Base-by-base conservation (phyloP, 140 eudicot species). In the Stevia rebaudiana region DNA sequence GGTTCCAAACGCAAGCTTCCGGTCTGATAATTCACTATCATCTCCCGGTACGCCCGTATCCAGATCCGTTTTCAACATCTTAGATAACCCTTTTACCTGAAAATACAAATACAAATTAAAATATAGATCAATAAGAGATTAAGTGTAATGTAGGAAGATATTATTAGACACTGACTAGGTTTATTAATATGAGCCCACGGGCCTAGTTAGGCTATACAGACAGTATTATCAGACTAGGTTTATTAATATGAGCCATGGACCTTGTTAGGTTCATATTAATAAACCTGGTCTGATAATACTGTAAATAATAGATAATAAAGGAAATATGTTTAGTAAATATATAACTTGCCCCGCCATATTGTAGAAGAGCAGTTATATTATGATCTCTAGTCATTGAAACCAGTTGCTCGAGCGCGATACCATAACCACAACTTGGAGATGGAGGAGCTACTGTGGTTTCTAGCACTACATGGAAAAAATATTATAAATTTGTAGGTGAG, bases 311-410 rank as follows among this genome's bases (percentile, higher is more conserved):
- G 11, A 5, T 0, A 36, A 6, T 28, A 12, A 55, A 69, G 8
- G 28, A 49, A 50, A 11, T 15, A 40, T 62, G 57, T 35, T 41
- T 28, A 39, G 15, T 36, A 22, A 1, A 11, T 46, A 44, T 3
- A 46, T 35, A 58, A 79, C 98, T 84, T 83, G 65, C 98, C 84
- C 96, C 98, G 71, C 96, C 95, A 75, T 81, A 85, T 61, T 92
- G 87, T 52, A 81, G 76, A 33, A 92, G 80, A 25, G 84, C 75
- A 25, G 87, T 35, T 48, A 73, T 13, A 50, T 88, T 81, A 61
- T 85, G 78, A 40, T 92, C 94, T 63, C 90, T 85, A 46, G 84
- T 85, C 82, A 92, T 77, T 19, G 98, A 73, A 65, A 77, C 69
- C 61, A 92, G 95, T 69, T 92, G 87, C 30, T 92, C 96, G 3